A percentile compares a stretch with the other conserved stretches of the same genome.
Conservation (phyloP, 2,329 filamentous ascomycete species). For the Arachnopeziza araneosa region DNA sequence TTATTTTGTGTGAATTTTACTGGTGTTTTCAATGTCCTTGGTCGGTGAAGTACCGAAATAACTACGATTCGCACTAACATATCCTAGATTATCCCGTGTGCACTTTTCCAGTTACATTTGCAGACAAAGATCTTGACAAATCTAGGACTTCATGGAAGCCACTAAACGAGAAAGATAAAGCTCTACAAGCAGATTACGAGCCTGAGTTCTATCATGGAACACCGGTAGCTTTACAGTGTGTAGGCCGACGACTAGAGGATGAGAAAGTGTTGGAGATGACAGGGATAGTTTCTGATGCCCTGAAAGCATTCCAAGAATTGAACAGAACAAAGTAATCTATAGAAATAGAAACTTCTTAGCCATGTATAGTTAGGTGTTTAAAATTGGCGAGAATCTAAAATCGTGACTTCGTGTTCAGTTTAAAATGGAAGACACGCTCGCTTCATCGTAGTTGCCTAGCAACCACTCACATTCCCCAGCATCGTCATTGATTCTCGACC, state of each 20-base stretch:
- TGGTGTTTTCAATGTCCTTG: conserved; percentile 29
- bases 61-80: conserved; percentile 2
- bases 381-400: too few relatives aligned
- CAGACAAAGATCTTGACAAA: conserved; percentile 35
- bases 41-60: conserved; percentile 9
- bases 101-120: conserved; percentile 39
- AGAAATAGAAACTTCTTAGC: too few relatives aligned
- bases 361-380: too few relatives aligned
- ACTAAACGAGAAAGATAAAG: conserved; percentile 25
- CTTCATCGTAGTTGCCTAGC: too few relatives aligned
- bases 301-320: conserved; percentile 16
- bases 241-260: conserved; percentile 27
- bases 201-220: conserved; percentile 29
- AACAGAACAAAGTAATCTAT: too few relatives aligned
- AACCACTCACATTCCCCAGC: background rate
- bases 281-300: conserved; percentile 31
- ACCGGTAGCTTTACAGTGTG: conserved; percentile 27
- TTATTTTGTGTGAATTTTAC: conserved; percentile 29
- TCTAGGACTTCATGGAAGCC: conserved; percentile 19
- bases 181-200: conserved; percentile 28
- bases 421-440: too few relatives aligned
- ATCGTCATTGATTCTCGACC: conserved; percentile 5
- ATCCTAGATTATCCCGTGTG: conserved; percentile 29
- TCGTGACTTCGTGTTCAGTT: too few relatives aligned
- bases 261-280: conserved; percentile 34